Conservation (phyloP, 345 rosid species). For the Eucalyptus polyanthemos region DNA sequence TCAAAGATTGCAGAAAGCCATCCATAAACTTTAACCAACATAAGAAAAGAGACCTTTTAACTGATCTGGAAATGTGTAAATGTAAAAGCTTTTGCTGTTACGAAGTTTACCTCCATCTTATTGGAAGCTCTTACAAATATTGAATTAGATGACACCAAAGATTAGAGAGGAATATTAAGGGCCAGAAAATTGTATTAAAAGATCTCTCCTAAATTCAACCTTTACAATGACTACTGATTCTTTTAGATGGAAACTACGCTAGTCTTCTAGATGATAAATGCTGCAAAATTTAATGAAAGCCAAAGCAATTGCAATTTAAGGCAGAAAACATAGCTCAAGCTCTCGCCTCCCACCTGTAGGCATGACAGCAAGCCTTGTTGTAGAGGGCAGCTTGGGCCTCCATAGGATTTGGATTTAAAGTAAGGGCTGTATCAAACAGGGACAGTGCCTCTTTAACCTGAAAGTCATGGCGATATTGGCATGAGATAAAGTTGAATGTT, state of each 20-base stretch:
- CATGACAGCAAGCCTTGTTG: conserved; percentile 95
- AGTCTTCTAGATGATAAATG: background rate
- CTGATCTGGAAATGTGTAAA: background rate
- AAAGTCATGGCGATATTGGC: background rate
- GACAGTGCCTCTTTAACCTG: conserved; percentile 85
- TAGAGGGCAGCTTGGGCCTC: conserved; percentile 95
- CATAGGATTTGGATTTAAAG: conserved; percentile 51
- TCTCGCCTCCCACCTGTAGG: conserved; percentile 38
- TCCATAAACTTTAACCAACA: background rate
- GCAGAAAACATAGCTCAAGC: background rate
- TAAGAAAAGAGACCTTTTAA: background rate
- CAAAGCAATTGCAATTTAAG: background rate
- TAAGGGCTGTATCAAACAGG: conserved; percentile 76
- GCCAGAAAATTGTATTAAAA: background rate
- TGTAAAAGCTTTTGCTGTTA: background rate
- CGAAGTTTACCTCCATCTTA: background rate
- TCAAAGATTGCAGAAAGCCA: background rate
- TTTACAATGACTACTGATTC: background rate
- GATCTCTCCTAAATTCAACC: background rate
- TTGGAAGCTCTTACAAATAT: background rate
- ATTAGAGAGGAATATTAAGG: background rate
- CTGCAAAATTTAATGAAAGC: background rate
- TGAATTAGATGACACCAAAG: background rate
- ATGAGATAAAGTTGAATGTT: background rate
- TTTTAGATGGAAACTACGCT: background rate